Evolutionary conservation across 2,329 filamentous ascomycete genomes (phyloP).

Genomic region (Hypomyces perniciosus): DNA sequence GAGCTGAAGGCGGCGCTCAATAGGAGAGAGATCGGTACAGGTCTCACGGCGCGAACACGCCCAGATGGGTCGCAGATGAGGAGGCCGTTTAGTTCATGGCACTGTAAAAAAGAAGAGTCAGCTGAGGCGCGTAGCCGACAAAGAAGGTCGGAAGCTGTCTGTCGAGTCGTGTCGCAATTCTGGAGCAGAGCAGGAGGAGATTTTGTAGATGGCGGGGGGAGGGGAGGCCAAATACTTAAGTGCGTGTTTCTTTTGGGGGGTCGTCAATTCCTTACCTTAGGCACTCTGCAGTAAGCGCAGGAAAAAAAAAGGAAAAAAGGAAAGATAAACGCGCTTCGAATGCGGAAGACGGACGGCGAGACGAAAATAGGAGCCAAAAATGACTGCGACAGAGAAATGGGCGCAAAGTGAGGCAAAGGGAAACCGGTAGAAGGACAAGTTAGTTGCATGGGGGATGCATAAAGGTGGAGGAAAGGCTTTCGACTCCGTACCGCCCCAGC

Average conservation of each 20-base stretch:
- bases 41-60: slow-evolving; percentile 28
- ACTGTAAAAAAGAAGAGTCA: slow-evolving; percentile 18
- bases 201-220: not conserved
- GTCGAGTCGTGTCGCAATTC: not conserved
- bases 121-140: not conserved
- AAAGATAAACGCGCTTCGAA: not conserved
- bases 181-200: not conserved
- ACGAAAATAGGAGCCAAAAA: not conserved
- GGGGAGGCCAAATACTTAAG: too few relatives aligned
- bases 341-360: not conserved
- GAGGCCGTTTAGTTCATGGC: slow-evolving; percentile 29
- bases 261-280: too few relatives aligned
- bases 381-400: not conserved
- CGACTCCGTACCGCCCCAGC: too few relatives aligned
- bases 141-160: not conserved
- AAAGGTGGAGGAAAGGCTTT: slow-evolving; percentile 1
- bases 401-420: too few relatives aligned
- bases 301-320: not conserved
- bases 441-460: not conserved
- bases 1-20: slow-evolving; percentile 3
- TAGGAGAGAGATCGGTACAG: slow-evolving; percentile 12
- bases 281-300: too few relatives aligned
- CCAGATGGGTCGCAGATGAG: slow-evolving; percentile 30
- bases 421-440: too few relatives aligned
- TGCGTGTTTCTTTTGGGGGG: too few relatives aligned